Base-by-base conservation (phyloP, 192 early-diverging fungal genomes). In the Coemansia sp. region DNA sequence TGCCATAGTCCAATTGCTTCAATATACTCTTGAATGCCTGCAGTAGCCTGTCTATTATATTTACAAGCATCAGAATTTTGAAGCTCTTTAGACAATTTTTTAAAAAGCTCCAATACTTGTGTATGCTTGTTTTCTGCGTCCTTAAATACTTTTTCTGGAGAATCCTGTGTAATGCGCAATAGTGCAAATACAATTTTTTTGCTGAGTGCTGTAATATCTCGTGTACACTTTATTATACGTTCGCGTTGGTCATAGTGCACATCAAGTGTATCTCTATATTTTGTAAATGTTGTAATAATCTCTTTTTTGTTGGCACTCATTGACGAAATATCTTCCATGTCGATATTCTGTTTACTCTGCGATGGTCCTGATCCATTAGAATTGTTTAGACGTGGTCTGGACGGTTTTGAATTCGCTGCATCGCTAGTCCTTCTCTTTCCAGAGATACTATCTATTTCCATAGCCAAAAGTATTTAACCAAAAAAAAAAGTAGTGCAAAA, bases 121-220 rank as follows among this genome's bases (percentile, higher is more conserved):
- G 31, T 32, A 52, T 83, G 81, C 19, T 78, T 65, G 5, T 23
- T 21, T 22, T 75, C 74, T 9, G 67, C 81, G 2, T 83, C 84
- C 3, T 33, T 55, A 46, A 85, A 78, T 17, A 81, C 71, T 10
- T 31, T 42, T 6, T 67, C 67, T 10, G 61, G 61, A 0, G 74
- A 30, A 9, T 70, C 70, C 25, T 75, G 75, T 2, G 80, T 82
- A 42, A 76, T 76, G 6, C 84, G 80, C 4, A 80, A 65, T 7
- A 85, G 62, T 0, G 71, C 57, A 62, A 85, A 85, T 6, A 85
- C 79, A 0, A 85, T 75, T 31, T 82, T 83, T 61, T 85, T 85
- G 65, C 80, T 80, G 11, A 75, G 65, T 9, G 75, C 76, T 0
- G 81, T 85, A 14, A 85, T 75, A 53, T 85, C 84, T 4, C 84